phyloP scores from a whole-genome alignment of 441 rosid genomes.

The Erysimum pusillum region DNA sequence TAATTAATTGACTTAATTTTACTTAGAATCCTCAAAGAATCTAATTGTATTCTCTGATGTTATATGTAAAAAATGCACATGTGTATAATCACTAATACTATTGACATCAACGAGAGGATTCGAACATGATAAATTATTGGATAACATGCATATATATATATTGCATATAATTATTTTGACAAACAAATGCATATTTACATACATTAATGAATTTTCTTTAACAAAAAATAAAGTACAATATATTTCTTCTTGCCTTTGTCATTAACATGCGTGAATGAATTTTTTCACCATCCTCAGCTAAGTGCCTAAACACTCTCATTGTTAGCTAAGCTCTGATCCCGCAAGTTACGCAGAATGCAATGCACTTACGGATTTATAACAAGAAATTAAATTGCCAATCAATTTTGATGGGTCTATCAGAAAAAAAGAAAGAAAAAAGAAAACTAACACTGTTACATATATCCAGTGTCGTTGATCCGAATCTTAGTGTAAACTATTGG shows the following conservation, averaged over 20 bases:
- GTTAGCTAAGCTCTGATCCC: constrained; percentile 19
- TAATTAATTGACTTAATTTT: background rate
- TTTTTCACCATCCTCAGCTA: background rate
- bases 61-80: background rate
- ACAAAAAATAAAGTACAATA: too few species aligned
- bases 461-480: background rate
- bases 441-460: background rate
- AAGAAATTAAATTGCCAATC: too few species aligned
- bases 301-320: constrained; percentile 21
- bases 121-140: too few species aligned
- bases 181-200: too few species aligned
- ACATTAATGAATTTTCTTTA: too few species aligned
- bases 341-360: background rate
- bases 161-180: too few species aligned
- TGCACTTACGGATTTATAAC: background rate
- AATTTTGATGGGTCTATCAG: background rate
- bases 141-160: too few species aligned
- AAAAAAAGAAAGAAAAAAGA: background rate
- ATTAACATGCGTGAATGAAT: background rate
- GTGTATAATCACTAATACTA: background rate
- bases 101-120: background rate
- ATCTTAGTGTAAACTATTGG: background rate
- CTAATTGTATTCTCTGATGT: background rate
- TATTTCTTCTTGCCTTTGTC: too few species aligned
- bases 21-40: background rate